Base-by-base conservation (phyloP, 768 basidiomycete species). In the Boletus coccyginus region DNA sequence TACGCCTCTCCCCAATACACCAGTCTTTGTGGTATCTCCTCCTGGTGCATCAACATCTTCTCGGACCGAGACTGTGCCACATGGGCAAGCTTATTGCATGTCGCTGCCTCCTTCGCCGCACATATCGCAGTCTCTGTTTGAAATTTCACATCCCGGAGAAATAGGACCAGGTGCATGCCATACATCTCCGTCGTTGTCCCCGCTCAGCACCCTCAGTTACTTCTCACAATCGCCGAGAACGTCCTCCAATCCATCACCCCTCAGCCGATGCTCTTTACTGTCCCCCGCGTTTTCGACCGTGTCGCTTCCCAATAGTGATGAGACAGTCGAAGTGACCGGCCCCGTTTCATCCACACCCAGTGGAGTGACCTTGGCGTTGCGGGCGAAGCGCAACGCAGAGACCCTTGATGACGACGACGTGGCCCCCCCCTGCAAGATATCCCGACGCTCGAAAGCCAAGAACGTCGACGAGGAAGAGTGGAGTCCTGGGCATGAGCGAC, bases 401-500 rank as follows among this genome's bases (percentile, higher is more conserved):
- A 21, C 27, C 31, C 43, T 48, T 4, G 42, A 46, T 9, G 59
- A 61, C 17, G 60, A 58, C 2, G 59, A 61, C 14, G 60, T 57
- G 1, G 17, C 21, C 16, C 51, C 43, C 1, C n/a, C 40, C 5
- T 24, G 4, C 50, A 57, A 57, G 38, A 55, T 46, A 3, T 24
- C 46, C 0, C 63, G 47, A 51, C 62, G 60, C 24, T 48, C 51
- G 16, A 68, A 51, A 27, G 35, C 33, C 19, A 65, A 49, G 38
- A 54, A 59, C 9, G 13, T 36, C 36, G 67, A 68, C 17, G 67
- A 69, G 1, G 65, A 62, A 0, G 67, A 68, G 16, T 68, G 68
- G 66, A 52, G 5, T 1, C 67, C 67, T 0, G 24, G 1, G 2
- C 36, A 14, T 16, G 46, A 35, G 33, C 58, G 58, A 3, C 35